A percentile compares a stretch with the other conserved stretches of the same genome.
Conservation (phyloP, 2,329 filamentous ascomycete species). For the Penicillium paneum region DNA sequence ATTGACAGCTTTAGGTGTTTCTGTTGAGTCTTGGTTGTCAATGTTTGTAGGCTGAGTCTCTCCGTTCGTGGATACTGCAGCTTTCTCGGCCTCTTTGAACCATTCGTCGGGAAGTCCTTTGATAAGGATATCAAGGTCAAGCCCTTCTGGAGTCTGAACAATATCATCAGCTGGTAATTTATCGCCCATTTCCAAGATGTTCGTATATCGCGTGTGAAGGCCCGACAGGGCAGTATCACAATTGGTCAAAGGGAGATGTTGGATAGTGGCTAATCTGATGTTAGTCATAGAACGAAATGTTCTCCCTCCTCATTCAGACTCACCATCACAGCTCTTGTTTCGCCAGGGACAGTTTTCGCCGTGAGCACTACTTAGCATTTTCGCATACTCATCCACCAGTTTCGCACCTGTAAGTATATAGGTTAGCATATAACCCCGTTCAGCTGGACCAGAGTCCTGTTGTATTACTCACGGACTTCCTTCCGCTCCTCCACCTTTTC, state of each 20-base stretch:
- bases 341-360: conserved; percentile 81
- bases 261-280: conserved; percentile 54
- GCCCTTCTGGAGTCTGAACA: conserved; percentile 31
- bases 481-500: conserved; percentile 43
- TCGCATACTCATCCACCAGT: conserved; percentile 71
- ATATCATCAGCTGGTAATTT: conserved; percentile 34
- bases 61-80: background rate
- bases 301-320: conserved; percentile 1
- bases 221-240: conserved; percentile 56
- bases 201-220: conserved; percentile 64
- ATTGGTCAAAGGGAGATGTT: conserved; percentile 63
- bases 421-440: background rate
- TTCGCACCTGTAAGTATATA: conserved; percentile 50
- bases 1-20: conserved; percentile 44
- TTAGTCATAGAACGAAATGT: conserved; percentile 20
- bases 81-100: conserved; percentile 13
- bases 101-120: conserved; percentile 29
- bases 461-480: conserved; percentile 41
- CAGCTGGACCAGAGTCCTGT: too few species aligned
- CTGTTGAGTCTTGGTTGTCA: conserved; percentile 3
- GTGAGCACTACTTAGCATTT: conserved; percentile 71
- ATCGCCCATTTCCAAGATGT: conserved; percentile 39
- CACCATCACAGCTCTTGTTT: conserved; percentile 81
- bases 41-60: background rate
- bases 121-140: conserved; percentile 32